Evolutionary conservation across 768 basidiomycete species (phyloP).

Genomic region (Calvatia gigantea): DNA sequence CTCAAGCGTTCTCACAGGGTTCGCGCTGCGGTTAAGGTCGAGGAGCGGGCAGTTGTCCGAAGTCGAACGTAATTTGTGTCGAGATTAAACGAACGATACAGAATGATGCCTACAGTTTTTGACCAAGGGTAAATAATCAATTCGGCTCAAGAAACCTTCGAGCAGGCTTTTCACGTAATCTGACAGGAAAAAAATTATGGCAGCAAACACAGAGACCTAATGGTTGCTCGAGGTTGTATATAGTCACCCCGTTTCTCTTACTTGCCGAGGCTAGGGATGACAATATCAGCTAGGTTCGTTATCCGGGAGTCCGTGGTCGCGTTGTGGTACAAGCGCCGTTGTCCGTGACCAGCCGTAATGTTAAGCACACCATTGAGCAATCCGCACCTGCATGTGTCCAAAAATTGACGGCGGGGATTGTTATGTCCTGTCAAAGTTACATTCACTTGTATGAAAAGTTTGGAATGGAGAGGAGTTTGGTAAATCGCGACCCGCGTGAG

Average conservation of each 20-base stretch:
- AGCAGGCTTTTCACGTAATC: constrained; percentile 3
- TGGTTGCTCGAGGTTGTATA: background rate
- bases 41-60: background rate
- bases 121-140: background rate
- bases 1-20: background rate
- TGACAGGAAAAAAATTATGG: constrained; percentile 4
- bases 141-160: background rate
- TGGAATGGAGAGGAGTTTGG: background rate
- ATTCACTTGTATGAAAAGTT: background rate
- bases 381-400: background rate
- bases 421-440: background rate
- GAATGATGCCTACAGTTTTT: constrained; percentile 10
- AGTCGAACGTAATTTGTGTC: background rate
- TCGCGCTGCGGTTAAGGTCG: background rate
- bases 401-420: background rate
- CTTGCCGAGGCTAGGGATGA: background rate
- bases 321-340: no score
- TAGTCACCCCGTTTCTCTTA: background rate
- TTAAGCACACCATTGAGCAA: no score
- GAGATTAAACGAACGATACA: background rate
- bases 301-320: background rate
- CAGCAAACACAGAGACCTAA: background rate
- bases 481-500: background rate
- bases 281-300: background rate
- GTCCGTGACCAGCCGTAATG: no score